Evolutionary conservation across 1,139 yeast genomes (phyloP).

Genomic region (Meyerozyma smithsonii): DNA sequence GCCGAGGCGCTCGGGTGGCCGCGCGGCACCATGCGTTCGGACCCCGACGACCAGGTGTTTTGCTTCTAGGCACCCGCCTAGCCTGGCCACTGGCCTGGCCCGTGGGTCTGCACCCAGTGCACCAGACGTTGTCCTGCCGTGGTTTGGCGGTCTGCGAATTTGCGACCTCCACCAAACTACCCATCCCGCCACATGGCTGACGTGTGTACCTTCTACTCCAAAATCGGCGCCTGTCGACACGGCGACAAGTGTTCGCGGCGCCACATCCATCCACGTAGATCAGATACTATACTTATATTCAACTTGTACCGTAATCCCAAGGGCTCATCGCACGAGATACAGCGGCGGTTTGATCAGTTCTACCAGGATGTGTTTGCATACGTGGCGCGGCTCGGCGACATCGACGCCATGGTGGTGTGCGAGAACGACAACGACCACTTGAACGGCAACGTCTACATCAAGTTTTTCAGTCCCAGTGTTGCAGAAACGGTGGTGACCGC

Average conservation of each 20-base stretch:
- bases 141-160: too few species aligned
- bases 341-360: slow-evolving; percentile 56
- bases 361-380: slow-evolving; percentile 72
- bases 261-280: slow-evolving; percentile 66
- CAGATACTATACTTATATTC: slow-evolving; percentile 63
- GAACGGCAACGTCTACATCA: slow-evolving; percentile 79
- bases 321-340: slow-evolving; percentile 37
- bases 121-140: too few species aligned
- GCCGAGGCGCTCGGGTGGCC: slow-evolving; percentile 63
- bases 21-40: slow-evolving; percentile 43
- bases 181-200: too few species aligned
- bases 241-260: slow-evolving; percentile 83
- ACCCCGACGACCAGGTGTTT: slow-evolving; percentile 63
- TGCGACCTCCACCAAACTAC: too few species aligned
- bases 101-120: too few species aligned
- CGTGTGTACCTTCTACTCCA: slow-evolving; percentile 57
- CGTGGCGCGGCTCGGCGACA: slow-evolving; percentile 59
- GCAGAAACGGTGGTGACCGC: slow-evolving; percentile 59
- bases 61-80: slow-evolving; percentile 40
- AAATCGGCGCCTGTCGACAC: slow-evolving; percentile 91
- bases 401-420: slow-evolving; percentile 67
- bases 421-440: slow-evolving; percentile 78
- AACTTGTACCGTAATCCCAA: slow-evolving; percentile 70
- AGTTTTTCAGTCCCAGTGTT: slow-evolving; percentile 48
- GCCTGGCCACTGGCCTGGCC: too few species aligned